These are phyloP conservation scores for Pseudogymnoascus pannorum DNA, from an alignment of 2,329 filamentous ascomycete genomes.

Conservation along the genomic window DNA sequence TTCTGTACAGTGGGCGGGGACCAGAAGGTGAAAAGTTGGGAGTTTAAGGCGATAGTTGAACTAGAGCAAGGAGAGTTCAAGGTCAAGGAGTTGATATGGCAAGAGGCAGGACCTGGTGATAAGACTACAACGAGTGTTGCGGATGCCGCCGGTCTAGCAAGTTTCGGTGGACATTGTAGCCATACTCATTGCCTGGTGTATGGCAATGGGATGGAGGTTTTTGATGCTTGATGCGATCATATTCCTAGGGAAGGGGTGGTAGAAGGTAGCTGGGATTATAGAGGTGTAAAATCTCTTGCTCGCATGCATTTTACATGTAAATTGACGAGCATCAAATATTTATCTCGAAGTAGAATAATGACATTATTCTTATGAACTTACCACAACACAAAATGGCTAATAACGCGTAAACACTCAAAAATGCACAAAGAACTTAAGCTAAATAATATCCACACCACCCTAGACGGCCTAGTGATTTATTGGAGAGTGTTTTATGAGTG, in stretches of 20 bases:
- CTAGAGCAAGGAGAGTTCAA: not conserved
- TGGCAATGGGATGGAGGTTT: slow-evolving; percentile 6
- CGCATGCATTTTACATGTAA: not conserved
- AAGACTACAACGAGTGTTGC: not conserved
- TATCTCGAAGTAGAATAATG: not conserved
- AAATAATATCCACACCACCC: not conserved
- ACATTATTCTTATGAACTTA: not conserved
- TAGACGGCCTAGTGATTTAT: not conserved
- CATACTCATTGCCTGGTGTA: slow-evolving; percentile 4
- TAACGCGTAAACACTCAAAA: too few relatives aligned
- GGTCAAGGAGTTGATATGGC: not conserved
- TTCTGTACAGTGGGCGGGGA: slow-evolving; percentile 38
- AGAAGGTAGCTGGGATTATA: too few relatives aligned
- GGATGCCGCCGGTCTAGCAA: not conserved
- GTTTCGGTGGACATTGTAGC: not conserved
- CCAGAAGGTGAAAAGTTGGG: slow-evolving; percentile 41
- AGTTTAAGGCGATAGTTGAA: slow-evolving; percentile 20
- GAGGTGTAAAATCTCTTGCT: not conserved
- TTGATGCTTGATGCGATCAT: not conserved
- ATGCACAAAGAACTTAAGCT: not conserved
- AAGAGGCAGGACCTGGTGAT: not conserved
- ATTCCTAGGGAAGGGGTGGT: not conserved
- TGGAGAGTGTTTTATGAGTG: not conserved
- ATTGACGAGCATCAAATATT: not conserved
- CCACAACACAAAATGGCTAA: not conserved